Evolutionary conservation across 1,284 basidiomycete genomes (phyloP).

Genomic region (Irpex rosettiformis): DNA sequence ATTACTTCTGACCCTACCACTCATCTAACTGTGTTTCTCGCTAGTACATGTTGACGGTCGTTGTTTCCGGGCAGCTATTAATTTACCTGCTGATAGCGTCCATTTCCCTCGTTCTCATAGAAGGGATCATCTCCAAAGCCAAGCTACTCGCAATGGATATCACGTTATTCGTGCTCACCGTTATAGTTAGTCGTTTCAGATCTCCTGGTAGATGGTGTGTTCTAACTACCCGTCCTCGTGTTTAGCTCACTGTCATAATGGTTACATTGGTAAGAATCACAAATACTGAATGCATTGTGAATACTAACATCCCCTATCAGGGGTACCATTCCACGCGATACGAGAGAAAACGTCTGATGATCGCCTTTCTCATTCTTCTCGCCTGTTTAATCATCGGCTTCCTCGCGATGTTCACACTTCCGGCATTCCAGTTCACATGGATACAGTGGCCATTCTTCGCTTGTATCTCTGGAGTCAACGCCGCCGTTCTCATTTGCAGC

Average conservation of each 20-base stretch:
- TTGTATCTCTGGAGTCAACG: constrained; percentile 42
- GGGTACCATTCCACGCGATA: constrained; percentile 52
- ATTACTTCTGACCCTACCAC: not conserved
- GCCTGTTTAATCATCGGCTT: constrained; percentile 39
- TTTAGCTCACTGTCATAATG: constrained; percentile 50
- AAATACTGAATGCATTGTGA: not conserved
- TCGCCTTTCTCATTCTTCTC: constrained; percentile 38
- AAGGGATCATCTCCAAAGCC: constrained; percentile 41
- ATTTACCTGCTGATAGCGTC: constrained; percentile 49
- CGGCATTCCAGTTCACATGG: constrained; percentile 52
- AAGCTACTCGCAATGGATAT: constrained; percentile 32
- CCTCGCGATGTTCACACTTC: constrained; percentile 51
- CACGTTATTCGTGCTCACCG: constrained; percentile 41
- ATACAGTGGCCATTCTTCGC: constrained; percentile 55
- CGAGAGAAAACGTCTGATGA: constrained; percentile 42
- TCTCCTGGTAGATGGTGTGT: not conserved
- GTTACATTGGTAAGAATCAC: constrained; percentile 31
- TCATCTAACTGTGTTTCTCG: not conserved
- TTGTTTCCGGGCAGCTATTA: constrained; percentile 55
- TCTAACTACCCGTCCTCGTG: not conserved
- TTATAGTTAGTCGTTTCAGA: constrained; percentile 31
- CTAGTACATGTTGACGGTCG: constrained; percentile 52
- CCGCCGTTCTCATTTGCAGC: constrained; percentile 42
- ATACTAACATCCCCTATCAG: constrained; percentile 24
- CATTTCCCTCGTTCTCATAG: constrained; percentile 53